Conservation (phyloP, 164 flowering plant genomes). For the Stephania yunnanensis region DNA sequence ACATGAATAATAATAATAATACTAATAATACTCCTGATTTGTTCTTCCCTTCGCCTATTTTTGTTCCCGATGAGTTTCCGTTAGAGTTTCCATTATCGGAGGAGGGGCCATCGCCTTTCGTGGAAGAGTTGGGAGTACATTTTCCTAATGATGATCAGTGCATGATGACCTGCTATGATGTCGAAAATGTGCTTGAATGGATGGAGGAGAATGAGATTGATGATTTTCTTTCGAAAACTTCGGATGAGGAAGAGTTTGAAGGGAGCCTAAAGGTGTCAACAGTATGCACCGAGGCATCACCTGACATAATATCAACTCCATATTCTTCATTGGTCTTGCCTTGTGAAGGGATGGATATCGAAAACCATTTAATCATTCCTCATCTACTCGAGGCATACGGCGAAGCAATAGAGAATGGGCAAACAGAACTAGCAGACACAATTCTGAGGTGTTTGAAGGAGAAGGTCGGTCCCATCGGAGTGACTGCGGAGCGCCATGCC, state of each 20-base stretch:
- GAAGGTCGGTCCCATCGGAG: slow-evolving; percentile 43
- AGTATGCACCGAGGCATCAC: slow-evolving; percentile 3
- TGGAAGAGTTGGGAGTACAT: slow-evolving; percentile 15
- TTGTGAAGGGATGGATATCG: slow-evolving; percentile 24
- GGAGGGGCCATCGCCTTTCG: neutral
- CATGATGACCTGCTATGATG: neutral
- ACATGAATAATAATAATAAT: neutral
- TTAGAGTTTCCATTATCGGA: slow-evolving; percentile 8
- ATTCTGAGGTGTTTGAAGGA: slow-evolving; percentile 29
- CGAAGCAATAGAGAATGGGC: slow-evolving; percentile 42
- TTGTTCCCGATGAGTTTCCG: slow-evolving; percentile 1
- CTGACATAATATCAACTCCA: slow-evolving; percentile 7
- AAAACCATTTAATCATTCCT: slow-evolving; percentile 25
- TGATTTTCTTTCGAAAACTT: slow-evolving; percentile 15
- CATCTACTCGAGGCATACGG: slow-evolving; percentile 51
- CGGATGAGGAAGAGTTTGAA: slow-evolving; percentile 8
- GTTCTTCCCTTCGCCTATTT: slow-evolving; percentile 2
- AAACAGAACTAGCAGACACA: slow-evolving; percentile 37
- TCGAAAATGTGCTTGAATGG: slow-evolving; percentile 12
- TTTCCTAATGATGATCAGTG: slow-evolving; percentile 1
- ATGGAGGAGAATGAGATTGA: slow-evolving; percentile 21
- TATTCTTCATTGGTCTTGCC: slow-evolving; percentile 21
- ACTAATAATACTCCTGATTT: neutral
- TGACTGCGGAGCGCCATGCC: slow-evolving; percentile 33
- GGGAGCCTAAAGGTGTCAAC: slow-evolving; percentile 21